Conservation (phyloP, 306 rosid species). For the Quercus mongolica region DNA sequence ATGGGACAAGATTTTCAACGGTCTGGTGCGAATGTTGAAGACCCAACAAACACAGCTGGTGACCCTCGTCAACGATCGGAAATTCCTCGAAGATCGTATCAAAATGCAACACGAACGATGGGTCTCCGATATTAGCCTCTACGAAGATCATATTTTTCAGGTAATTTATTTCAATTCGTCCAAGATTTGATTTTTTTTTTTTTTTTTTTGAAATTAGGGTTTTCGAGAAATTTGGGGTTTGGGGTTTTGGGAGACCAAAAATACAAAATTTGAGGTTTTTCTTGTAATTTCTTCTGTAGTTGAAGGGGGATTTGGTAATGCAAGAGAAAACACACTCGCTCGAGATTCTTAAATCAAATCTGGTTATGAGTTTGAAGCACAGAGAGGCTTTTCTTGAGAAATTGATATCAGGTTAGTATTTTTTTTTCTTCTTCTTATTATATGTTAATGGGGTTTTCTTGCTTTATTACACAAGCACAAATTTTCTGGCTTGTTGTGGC, state of each 20-base stretch:
- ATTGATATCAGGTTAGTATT: conserved; percentile 51
- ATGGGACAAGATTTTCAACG: conserved; percentile 57
- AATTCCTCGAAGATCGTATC: conserved; percentile 51
- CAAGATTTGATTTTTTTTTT: not conserved
- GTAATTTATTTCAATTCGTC: conserved; percentile 25
- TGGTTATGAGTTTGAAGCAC: conserved; percentile 45
- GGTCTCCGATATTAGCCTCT: conserved; percentile 46
- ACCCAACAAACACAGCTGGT: conserved; percentile 66
- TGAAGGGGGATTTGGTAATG: conserved; percentile 32
- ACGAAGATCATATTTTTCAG: conserved; percentile 43
- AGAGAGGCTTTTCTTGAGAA: conserved; percentile 40
- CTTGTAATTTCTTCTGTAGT: conserved; percentile 36
- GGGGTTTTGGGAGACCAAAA: not conserved
- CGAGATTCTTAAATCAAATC: conserved; percentile 45
- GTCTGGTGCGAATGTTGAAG: conserved; percentile 47
- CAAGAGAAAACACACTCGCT: conserved; percentile 47
- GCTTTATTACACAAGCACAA: not conserved
- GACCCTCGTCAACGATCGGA: conserved; percentile 43
- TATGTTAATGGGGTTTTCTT: not conserved
- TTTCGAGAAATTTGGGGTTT: not conserved
- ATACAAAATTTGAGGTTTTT: not conserved
- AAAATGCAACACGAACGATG: conserved; percentile 54
- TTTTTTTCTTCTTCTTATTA: conserved; percentile 6
- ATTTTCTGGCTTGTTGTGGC: too few relatives aligned
- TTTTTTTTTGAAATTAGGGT: conserved; percentile 21